phyloP scores from a whole-genome alignment of 2,329 filamentous ascomycete species.

The Neofusicoccum umdonicola region DNA sequence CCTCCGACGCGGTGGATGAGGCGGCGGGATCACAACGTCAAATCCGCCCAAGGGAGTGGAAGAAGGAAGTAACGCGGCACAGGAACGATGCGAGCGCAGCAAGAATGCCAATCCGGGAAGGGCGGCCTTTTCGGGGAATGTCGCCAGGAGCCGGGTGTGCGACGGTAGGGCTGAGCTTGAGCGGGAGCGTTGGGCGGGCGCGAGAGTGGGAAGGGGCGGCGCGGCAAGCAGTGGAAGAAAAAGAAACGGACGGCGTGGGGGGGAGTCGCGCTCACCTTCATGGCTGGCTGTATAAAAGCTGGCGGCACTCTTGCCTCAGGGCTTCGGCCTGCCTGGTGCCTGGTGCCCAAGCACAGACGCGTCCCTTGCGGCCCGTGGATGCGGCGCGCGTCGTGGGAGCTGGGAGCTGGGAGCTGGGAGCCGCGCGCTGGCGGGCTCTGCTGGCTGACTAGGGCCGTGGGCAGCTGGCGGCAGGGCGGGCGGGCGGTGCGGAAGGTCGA shows the following conservation, averaged over 20 bases:
- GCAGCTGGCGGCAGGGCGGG: not conserved
- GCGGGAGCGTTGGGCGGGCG: not conserved
- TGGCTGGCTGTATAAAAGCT: conserved; percentile 16
- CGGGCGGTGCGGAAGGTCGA: conserved; percentile 10
- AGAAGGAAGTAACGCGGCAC: conserved; percentile 13
- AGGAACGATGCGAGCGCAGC: conserved; percentile 13
- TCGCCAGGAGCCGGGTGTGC: conserved; percentile 16
- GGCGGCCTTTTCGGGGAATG: conserved; percentile 18
- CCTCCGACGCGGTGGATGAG: conserved; percentile 3
- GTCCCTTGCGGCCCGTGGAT: conserved; percentile 16
- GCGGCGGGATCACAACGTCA: conserved; percentile 9
- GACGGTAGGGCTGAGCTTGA: conserved; percentile 18
- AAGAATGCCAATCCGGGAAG: conserved; percentile 16
- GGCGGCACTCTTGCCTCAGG: conserved; percentile 3
- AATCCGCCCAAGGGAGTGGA: conserved; percentile 8
- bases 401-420: not conserved
- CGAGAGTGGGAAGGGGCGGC: not conserved
- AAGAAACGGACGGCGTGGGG: not conserved
- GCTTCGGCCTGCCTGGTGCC: not conserved
- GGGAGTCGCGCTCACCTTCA: not conserved
- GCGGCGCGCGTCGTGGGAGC: not conserved
- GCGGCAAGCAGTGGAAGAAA: not conserved
- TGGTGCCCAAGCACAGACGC: conserved; percentile 17
- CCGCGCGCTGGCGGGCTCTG: not conserved
- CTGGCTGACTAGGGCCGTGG: not conserved